A percentile compares a stretch with the other conserved stretches of the same genome.
phyloP scores from a whole-genome alignment of 164 flowering plant species.

The Piper betle region DNA sequence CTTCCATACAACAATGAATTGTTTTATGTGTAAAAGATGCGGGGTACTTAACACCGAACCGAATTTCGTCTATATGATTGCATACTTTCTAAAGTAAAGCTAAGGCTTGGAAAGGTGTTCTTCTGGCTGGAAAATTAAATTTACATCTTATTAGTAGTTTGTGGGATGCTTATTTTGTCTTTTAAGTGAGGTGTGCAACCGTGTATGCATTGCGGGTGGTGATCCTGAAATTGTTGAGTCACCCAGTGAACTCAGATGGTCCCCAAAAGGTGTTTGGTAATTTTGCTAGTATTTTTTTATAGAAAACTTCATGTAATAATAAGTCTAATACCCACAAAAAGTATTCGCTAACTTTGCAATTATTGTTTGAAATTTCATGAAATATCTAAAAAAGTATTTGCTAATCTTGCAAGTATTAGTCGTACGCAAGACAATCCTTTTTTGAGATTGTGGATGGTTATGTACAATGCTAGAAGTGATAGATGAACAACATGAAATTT shows the following conservation, averaged over 20 bases:
- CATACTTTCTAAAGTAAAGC: neutral
- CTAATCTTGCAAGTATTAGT: too few species aligned
- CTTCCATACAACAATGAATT: neutral
- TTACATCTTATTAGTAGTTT: neutral
- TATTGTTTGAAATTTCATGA: too few species aligned
- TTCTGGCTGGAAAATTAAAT: neutral
- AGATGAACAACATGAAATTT: neutral
- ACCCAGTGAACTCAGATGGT: slow-evolving; percentile 94
- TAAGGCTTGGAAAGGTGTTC: neutral
- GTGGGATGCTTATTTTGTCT: too few species aligned
- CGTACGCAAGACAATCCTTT: too few species aligned
- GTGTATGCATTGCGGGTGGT: slow-evolving; percentile 76
- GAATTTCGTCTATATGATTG: neutral
- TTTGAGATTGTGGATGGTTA: too few species aligned
- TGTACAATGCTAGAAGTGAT: neutral
- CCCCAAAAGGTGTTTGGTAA: slow-evolving; percentile 39
- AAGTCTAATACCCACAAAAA: too few species aligned
- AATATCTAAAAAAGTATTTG: too few species aligned
- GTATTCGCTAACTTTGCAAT: too few species aligned
- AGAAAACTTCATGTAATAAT: too few species aligned
- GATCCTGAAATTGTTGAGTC: slow-evolving; percentile 59
- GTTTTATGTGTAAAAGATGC: neutral
- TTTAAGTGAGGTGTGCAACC: slow-evolving; percentile 31
- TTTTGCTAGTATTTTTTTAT: too few species aligned
- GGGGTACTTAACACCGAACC: neutral